Percentiles rank a stretch among this genome's conserved stretches.
Conservation (phyloP, 2,329 filamentous ascomycete species). For the Talaromyces funiculosus region DNA sequence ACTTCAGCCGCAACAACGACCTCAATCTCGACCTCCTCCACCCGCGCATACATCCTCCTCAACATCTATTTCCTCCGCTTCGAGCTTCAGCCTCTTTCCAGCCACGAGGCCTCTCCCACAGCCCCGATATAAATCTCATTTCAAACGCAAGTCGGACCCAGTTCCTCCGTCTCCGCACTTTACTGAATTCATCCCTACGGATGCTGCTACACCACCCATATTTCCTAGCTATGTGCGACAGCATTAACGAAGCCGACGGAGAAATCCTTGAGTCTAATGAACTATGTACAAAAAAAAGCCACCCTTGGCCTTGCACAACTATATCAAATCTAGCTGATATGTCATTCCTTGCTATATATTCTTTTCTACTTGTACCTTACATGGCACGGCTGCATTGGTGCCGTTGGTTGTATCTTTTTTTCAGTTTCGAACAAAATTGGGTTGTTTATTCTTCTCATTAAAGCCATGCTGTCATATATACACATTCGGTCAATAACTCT, state of each 20-base stretch:
- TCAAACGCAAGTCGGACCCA: constrained; percentile 15
- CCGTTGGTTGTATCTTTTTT: background rate
- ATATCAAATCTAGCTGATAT: background rate
- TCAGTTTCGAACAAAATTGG: background rate
- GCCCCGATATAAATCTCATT: constrained; percentile 11
- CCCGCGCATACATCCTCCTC: background rate
- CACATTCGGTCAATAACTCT: no score
- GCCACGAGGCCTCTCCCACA: constrained; percentile 1
- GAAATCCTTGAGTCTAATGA: background rate
- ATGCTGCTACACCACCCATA: constrained; percentile 11
- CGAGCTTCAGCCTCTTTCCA: constrained; percentile 9
- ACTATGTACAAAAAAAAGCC: background rate
- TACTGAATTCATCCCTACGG: background rate
- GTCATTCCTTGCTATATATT: background rate
- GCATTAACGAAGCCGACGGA: background rate
- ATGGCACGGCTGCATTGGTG: constrained; percentile 6
- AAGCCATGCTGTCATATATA: no score
- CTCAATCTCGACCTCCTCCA: background rate
- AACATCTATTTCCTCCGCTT: constrained; percentile 3
- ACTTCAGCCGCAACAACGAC: background rate
- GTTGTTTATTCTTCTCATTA: no score
- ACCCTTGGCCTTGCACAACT: background rate
- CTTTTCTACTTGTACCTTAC: background rate
- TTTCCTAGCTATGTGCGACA: constrained; percentile 10
- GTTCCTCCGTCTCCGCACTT: constrained; percentile 19